These are phyloP conservation scores for Neurospora sp. DNA, from an alignment of 495 filamentous ascomycete genomes.

Conservation along the genomic window DNA sequence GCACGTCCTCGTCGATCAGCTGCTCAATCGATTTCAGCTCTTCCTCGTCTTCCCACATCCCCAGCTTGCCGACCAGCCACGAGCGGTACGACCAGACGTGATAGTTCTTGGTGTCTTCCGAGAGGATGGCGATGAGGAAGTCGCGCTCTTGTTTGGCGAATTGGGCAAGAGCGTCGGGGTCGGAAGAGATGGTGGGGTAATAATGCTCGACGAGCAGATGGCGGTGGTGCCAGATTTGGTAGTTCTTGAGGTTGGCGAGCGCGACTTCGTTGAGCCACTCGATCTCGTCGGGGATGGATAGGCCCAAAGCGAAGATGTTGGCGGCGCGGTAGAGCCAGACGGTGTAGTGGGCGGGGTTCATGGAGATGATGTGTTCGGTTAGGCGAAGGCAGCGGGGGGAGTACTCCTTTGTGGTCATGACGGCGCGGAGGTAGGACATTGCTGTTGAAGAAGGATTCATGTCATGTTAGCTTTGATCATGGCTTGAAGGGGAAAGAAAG, in stretches of 20 bases:
- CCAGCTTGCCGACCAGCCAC: conserved; percentile 79
- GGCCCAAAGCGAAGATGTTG: conserved; percentile 55
- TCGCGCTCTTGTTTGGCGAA: conserved; percentile 47
- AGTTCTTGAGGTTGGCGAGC: conserved; percentile 83
- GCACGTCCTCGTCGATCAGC: conserved; percentile 65
- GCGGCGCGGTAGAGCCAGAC: conserved; percentile 93
- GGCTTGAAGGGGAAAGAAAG: neutral
- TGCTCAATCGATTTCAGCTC: conserved; percentile 62
- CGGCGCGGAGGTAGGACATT: conserved; percentile 75
- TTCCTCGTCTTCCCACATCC: conserved; percentile 39
- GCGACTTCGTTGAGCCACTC: conserved; percentile 77
- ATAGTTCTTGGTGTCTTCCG: conserved; percentile 88
- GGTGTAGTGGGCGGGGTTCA: conserved; percentile 97
- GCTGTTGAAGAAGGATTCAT: conserved; percentile 21
- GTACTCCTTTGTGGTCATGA: conserved; percentile 84
- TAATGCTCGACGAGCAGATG: conserved; percentile 69
- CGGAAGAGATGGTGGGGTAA: conserved; percentile 38
- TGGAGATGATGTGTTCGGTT: conserved; percentile 74
- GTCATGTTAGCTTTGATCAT: neutral
- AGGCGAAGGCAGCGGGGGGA: conserved; percentile 68
- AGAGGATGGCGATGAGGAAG: conserved; percentile 76
- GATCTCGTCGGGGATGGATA: conserved; percentile 61
- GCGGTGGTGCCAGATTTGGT: conserved; percentile 98
- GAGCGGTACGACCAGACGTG: conserved; percentile 97
- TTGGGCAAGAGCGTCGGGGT: conserved; percentile 16